Evolutionary conservation across 257 asterid genomes (phyloP), one percentile per base, ranked within the genome.

Genomic region (Solanum peruvianum): DNA sequence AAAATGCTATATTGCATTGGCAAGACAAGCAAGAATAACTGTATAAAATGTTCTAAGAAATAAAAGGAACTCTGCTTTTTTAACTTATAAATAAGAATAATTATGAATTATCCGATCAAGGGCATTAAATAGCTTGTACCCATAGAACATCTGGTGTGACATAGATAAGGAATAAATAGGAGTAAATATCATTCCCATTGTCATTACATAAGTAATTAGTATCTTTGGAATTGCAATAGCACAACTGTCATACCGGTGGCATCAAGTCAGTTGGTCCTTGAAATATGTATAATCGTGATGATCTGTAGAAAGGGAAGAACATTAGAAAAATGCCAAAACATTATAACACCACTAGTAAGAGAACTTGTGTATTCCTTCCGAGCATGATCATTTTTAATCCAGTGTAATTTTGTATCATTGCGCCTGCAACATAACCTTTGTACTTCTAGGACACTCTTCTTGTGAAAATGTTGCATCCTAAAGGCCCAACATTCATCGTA

Each of bases 261-360:
- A 97, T 97, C 95, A 97, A 90, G 69, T 94, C 99, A 58, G 92
- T 45, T 78, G 99, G 99, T 31, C 99, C 99, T 94, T 95, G 98
- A 71, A 97, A 94, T 90, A 97, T 92, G 89, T 95, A 97, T 78
- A 97, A 90, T 92, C 99, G 96, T 47, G 99, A 91, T 42, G 99
- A 97, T 81, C 99, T 97, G 95, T 78, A 82, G 70, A 89, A 89
- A 82, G 42, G 87, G 87, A 86, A 39, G 71, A 21, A 47, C 56
- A 60, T 87, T 49, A 85, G 44, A 86, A 82, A 42, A 49, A 41
- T 69, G 66, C 67, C 45, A 76, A 35, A 75, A 52, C 78, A 83
- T 41, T 27, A 49, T 12, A 29, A 49, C 27, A 18, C 44, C 69
- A 29, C 3, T 27, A 45, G 66, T 78, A 45, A 45, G 41, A 78